phyloP scores from a whole-genome alignment of 2,329 filamentous ascomycete species.

The Fusarium nematophilum region DNA sequence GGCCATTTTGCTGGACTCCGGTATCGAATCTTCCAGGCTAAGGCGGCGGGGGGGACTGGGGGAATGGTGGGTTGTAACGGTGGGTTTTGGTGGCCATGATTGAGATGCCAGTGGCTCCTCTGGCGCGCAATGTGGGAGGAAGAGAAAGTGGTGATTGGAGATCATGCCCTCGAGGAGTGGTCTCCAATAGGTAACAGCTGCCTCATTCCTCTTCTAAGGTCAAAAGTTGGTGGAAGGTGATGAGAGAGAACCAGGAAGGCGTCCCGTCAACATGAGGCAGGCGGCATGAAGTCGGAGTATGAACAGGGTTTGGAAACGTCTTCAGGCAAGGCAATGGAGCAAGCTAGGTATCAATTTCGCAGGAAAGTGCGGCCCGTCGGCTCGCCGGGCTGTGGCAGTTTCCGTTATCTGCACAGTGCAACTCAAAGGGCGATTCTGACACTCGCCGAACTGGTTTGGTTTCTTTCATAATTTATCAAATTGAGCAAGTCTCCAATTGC shows the following conservation, averaged over 20 bases:
- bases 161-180: no score
- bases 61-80: conserved; percentile 18
- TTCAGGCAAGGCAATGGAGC: neutral
- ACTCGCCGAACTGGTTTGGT: neutral
- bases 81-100: conserved; percentile 6
- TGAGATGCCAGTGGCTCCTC: neutral
- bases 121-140: conserved; percentile 1
- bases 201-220: no score
- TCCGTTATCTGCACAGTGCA: conserved; percentile 11
- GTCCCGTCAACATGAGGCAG: no score
- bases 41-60: conserved; percentile 14
- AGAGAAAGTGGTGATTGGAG: neutral
- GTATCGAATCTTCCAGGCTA: neutral
- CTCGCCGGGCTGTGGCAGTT: neutral
- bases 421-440: conserved; percentile 13
- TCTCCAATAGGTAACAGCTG: no score
- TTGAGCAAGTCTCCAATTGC: neutral
- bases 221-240: neutral
- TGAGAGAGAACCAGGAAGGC: neutral
- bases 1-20: no score
- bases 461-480: conserved; percentile 12
- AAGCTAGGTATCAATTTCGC: neutral
- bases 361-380: conserved; percentile 17
- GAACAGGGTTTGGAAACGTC: neutral
- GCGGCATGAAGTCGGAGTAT: no score